Conservation (phyloP, 139 green algal species). For the Chlorella ohadii region DNA sequence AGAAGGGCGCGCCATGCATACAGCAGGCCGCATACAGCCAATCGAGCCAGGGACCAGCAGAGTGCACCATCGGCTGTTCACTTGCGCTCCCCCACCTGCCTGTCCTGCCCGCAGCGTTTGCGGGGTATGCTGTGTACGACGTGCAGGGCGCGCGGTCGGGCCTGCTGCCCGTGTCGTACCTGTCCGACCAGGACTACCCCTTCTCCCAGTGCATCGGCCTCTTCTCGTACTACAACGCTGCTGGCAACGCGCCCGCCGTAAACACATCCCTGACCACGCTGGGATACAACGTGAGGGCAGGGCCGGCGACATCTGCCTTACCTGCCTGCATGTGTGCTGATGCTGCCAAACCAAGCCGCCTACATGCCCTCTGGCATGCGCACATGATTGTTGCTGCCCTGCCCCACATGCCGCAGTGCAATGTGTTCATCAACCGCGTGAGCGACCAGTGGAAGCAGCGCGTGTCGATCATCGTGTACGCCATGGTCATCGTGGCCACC, state of each 20-base stretch:
- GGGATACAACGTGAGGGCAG: conserved; percentile 22
- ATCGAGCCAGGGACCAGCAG: too few relatives aligned
- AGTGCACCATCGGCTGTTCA: too few relatives aligned
- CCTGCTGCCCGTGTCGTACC: conserved; percentile 57
- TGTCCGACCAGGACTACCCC: background rate
- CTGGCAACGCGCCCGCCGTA: background rate
- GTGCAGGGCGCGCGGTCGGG: conserved; percentile 83
- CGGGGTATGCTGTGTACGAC: conserved; percentile 87
- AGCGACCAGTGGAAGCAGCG: conserved; percentile 73
- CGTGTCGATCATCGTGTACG: conserved; percentile 86
- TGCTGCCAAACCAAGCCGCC: too few relatives aligned
- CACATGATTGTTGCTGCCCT: too few relatives aligned
- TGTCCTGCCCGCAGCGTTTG: conserved; percentile 62
- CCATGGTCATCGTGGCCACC: conserved; percentile 90
- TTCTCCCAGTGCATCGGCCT: conserved; percentile 35
- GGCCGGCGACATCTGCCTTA: too few relatives aligned
- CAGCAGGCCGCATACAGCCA: too few relatives aligned
- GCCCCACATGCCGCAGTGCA: conserved; percentile 60
- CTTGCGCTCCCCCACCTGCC: background rate
- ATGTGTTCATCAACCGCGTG: conserved; percentile 47
- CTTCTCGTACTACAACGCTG: conserved; percentile 22
- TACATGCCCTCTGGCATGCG: too few relatives aligned
- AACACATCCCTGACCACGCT: background rate
- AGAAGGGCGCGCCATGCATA: too few relatives aligned
- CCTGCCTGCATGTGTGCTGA: too few relatives aligned